phyloP scores from a whole-genome alignment of 2,329 filamentous ascomycete species.

The Beauveria asiatica region DNA sequence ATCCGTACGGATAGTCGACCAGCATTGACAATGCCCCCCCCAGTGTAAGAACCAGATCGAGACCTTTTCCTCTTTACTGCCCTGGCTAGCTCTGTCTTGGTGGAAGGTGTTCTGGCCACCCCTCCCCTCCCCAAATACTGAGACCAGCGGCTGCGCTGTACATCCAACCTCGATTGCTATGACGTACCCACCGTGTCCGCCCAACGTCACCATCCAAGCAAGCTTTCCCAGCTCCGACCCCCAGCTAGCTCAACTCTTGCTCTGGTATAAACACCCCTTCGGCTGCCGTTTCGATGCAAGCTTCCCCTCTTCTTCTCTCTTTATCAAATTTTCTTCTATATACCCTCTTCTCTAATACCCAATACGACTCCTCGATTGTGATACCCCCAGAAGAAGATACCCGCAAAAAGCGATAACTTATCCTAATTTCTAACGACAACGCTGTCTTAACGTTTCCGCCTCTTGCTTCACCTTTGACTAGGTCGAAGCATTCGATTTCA shows the following conservation, averaged over 20 bases:
- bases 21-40: slow-evolving; percentile 1
- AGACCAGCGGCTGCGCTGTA: not conserved
- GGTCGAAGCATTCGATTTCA: not conserved
- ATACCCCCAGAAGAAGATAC: slow-evolving; percentile 5
- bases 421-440: slow-evolving; percentile 6
- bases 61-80: not conserved
- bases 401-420: not conserved
- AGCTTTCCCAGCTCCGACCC: slow-evolving; percentile 7
- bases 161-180: slow-evolving; percentile 6
- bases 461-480: slow-evolving; percentile 2
- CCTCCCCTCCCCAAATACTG: not conserved
- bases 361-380: slow-evolving; percentile 2
- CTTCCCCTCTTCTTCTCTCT: not conserved
- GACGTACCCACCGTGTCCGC: slow-evolving; percentile 9
- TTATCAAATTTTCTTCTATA: slow-evolving; percentile 1
- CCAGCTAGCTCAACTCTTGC: not conserved
- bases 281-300: not conserved
- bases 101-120: not conserved
- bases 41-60: not conserved
- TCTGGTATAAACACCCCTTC: slow-evolving; percentile 12
- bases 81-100: not conserved
- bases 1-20: too few relatives aligned
- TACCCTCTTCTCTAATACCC: slow-evolving; percentile 13
- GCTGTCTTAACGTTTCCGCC: not conserved
- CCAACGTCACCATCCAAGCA: slow-evolving; percentile 11